Evolutionary conservation across 148 eudicot species (phyloP), one percentile per base, ranked within the genome.

Genomic region (Vaccinium macrocarpon): DNA sequence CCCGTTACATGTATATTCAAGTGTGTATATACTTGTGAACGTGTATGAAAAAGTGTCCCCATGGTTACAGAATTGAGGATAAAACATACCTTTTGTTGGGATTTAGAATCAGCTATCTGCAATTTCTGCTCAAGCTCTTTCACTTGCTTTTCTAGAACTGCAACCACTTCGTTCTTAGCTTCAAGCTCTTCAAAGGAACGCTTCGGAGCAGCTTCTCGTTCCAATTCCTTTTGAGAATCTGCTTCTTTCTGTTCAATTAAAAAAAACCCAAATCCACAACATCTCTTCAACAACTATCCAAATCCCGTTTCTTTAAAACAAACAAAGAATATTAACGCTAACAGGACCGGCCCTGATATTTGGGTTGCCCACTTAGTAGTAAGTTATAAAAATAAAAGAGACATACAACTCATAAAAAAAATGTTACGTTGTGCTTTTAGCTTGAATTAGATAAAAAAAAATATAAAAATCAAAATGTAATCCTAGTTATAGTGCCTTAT

Each of bases 111-210:
- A 46, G 88, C 87, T 74, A 83, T 85, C 86, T 92, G 92, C 51
- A 93, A 87, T 83, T 91, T 93, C 85, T 91, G 92, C 86, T 92
- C 91, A n/a, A 95, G 92, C 84, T 97, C 97, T 90, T 93, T 91
- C 42, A 93, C 83, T 87, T 91, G 92, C 76, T 89, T 92, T 83
- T 91, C 91, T 62, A 94, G 85, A 82, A 88, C 86, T 32, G 66
- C 15, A 55, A 90, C 81, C 78, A 86, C 83, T 79, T 94, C 89
- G 84, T 83, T 89, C 90, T 95, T 95, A 62, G 90, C 88, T 84
- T 93, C 94, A 61, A 94, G 86, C 87, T 94, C 94, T 84, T 87
- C 91, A 6, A 79, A 81, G 32, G 86, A 85, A 74, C 76, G 87
- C 83, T 86, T 91, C 80, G 81, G 82, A 4, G 89, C 88, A 87